These are phyloP conservation scores for Fusarium haematococcum DNA, from an alignment of 2,329 filamentous ascomycete species.

Conservation along the genomic window DNA sequence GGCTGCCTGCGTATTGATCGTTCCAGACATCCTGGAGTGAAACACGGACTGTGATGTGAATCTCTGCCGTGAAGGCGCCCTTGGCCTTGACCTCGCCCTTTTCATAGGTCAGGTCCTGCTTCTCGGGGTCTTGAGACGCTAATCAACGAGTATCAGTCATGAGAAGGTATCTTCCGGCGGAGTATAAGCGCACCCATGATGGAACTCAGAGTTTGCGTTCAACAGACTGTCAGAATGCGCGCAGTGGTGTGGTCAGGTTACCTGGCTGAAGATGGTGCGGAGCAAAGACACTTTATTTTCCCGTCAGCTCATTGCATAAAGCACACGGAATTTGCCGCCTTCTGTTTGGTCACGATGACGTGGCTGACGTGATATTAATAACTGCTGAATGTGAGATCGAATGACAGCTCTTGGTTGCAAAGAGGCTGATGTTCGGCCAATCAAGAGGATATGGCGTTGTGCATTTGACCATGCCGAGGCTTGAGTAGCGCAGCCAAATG, in stretches of 20 bases:
- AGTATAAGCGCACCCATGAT: constrained; percentile 13
- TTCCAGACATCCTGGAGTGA: constrained; percentile 34
- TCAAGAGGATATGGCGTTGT: background rate
- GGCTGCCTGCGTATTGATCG: constrained; percentile 26
- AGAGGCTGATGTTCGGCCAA: background rate
- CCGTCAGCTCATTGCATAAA: background rate
- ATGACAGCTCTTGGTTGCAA: background rate
- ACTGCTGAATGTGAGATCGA: background rate
- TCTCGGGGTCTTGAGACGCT: background rate
- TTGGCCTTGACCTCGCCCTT: constrained; percentile 14
- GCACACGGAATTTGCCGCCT: background rate
- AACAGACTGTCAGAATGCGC: background rate
- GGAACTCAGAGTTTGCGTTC: no score
- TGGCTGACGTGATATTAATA: background rate
- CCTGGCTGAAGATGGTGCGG: background rate
- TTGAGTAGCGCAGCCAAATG: background rate
- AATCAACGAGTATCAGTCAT: background rate
- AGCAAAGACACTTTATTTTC: background rate
- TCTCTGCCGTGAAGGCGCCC: constrained; percentile 36
- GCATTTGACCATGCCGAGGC: background rate
- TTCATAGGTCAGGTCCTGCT: constrained; percentile 6
- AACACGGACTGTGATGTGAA: constrained; percentile 17
- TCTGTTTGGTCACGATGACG: constrained; percentile 20
- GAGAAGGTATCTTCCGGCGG: fast-evolving
- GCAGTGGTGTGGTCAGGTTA: background rate